These are phyloP conservation scores for Choanephora cucurbitarum DNA, from an alignment of 371 early-diverging fungal species.

Conservation along the genomic window DNA sequence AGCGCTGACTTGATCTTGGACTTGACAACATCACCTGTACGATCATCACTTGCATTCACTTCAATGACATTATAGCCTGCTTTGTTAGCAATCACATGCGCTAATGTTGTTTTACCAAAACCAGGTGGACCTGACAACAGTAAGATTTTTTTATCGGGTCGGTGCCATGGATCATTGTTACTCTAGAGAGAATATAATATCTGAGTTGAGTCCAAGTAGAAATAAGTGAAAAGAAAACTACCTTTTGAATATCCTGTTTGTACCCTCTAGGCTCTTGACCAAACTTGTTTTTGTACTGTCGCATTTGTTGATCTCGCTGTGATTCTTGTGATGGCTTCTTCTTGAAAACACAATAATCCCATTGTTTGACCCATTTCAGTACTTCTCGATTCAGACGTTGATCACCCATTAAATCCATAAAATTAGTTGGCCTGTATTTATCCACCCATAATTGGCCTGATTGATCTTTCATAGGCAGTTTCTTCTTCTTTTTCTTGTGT, in stretches of 20 bases:
- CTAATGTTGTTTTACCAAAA: constrained; percentile 98
- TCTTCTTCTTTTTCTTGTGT: constrained; percentile 35
- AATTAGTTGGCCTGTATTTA: constrained; percentile 83
- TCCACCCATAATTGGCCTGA: constrained; percentile 79
- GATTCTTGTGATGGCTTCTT: constrained; percentile 27
- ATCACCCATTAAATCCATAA: constrained; percentile 92
- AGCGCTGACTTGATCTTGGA: constrained; percentile 76
- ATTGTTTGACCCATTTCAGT: constrained; percentile 91
- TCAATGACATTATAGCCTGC: constrained; percentile 94
- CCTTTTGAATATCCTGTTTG: constrained; percentile 17
- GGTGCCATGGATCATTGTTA: constrained; percentile 49
- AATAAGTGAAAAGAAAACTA: neutral
- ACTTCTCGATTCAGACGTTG: constrained; percentile 88
- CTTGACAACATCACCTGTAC: constrained; percentile 76
- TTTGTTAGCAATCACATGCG: constrained; percentile 91
- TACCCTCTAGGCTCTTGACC: constrained; percentile 15
- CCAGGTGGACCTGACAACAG: constrained; percentile 98
- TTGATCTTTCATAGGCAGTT: constrained; percentile 17
- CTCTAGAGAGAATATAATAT: constrained; percentile 19
- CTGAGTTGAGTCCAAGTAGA: too few relatives aligned
- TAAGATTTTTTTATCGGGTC: constrained; percentile 79
- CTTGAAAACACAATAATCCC: constrained; percentile 96
- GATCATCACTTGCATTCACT: constrained; percentile 99
- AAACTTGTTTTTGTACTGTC: constrained; percentile 31
- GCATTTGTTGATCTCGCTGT: constrained; percentile 36